These are phyloP conservation scores for Bassia scoparia DNA, from an alignment of 148 eudicot species.

Conservation along the genomic window DNA sequence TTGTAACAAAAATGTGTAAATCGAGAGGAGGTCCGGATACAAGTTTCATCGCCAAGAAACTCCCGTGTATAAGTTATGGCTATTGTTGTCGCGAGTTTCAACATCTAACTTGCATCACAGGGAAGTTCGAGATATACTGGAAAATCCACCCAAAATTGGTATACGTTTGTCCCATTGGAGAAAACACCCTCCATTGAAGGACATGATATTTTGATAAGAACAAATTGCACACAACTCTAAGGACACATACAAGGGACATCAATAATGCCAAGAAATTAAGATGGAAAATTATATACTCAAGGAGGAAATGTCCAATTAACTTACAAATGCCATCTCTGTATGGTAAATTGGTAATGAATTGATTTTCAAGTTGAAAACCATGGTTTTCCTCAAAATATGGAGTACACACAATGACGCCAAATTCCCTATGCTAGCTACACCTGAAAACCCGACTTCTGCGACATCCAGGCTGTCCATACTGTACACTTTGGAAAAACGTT, in stretches of 20 bases:
- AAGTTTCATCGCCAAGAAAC: too few species aligned
- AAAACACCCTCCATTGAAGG: neutral
- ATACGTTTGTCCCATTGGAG: neutral
- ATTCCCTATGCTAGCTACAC: constrained; percentile 30
- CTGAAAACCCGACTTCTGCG: constrained; percentile 28
- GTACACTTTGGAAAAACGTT: constrained; percentile 41
- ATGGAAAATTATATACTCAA: constrained; percentile 23
- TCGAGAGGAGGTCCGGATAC: too few species aligned
- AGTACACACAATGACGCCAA: constrained; percentile 31
- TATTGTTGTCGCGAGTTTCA: neutral
- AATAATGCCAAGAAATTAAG: constrained; percentile 12
- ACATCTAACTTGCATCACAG: neutral
- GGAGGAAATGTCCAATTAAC: constrained; percentile 19
- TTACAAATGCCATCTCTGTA: constrained; percentile 28
- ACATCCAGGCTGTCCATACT: constrained; percentile 38
- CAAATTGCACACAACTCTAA: constrained; percentile 1
- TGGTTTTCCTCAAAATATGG: constrained; percentile 28
- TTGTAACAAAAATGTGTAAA: too few species aligned
- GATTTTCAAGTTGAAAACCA: constrained; percentile 39
- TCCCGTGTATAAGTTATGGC: too few species aligned
- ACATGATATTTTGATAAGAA: neutral
- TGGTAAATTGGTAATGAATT: constrained; percentile 17
- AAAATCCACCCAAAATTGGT: neutral
- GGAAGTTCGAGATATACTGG: neutral
- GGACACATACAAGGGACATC: neutral